Conservation (phyloP, 306 rosid genomes). For the Prunus davidiana region DNA sequence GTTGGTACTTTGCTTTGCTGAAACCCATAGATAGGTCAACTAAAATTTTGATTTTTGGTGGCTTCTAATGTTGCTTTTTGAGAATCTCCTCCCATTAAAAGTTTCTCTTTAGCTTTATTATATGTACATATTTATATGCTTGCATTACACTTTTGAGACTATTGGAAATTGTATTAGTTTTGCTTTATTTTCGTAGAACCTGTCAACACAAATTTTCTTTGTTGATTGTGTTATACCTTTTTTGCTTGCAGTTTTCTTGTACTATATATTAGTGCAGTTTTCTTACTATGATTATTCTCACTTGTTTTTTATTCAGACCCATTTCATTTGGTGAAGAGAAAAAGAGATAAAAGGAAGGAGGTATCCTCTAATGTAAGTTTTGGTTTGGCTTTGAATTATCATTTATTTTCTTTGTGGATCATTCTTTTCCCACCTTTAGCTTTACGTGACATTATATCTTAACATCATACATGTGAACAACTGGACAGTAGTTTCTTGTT, state of each 20-base stretch:
- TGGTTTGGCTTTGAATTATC: not conserved
- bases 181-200: not conserved
- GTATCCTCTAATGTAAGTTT: slow-evolving; percentile 26
- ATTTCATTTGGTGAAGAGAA: slow-evolving; percentile 95
- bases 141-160: not conserved
- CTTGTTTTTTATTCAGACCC: slow-evolving; percentile 50
- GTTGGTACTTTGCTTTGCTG: not conserved
- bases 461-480: not conserved
- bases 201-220: not conserved
- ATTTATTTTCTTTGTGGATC: not conserved
- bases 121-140: not conserved
- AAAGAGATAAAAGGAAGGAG: slow-evolving; percentile 91
- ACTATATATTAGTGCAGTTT: not conserved
- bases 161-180: not conserved
- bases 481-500: not conserved
- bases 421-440: not conserved
- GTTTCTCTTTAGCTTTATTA: not conserved
- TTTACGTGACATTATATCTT: not conserved
- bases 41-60: not conserved
- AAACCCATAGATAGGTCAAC: not conserved
- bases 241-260: not conserved
- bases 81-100: not conserved
- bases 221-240: not conserved
- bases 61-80: not conserved
- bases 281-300: not conserved